Evolutionary conservation across 1,284 basidiomycete genomes (phyloP), one percentile per base, ranked within the genome.

Genomic region (Apiotrichum mycotoxinovorans): DNA sequence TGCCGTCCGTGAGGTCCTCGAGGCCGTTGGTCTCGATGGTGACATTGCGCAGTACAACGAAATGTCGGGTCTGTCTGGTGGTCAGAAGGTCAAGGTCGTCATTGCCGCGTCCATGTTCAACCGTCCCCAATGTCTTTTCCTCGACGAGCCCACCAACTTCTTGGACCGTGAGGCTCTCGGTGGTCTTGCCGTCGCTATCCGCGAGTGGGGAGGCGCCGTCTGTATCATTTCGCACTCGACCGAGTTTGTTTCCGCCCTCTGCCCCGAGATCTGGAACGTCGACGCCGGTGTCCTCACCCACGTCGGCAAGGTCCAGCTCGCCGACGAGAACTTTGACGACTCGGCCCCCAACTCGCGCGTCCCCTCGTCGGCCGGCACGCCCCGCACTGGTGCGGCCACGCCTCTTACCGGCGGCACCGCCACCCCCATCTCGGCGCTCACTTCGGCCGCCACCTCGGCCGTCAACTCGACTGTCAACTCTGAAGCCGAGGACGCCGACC

Each of bases 21-120:
- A 92, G 78, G 91, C 94, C 66, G 92, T 98, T 59, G 95, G 95
- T 51, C 82, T 98, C 49, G 92, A 98, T 78, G 95, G 93, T 46
- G 91, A 96, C 79, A 96, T 95, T 66, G 93, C 93, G 7, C 91
- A 95, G 76, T 96, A 96, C 79, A 95, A 96, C 74, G 93, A 96
- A 78, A 92, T 96, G 71, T 85, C 85, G 49, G 93, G 92, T 37
- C 79, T 93, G 52, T 91, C 88, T 23, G 91, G 91, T 76, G 90
- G 93, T 58, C 94, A 98, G 75, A 98, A 98, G 80, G 96, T 98
- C 79, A 98, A 98, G 80, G 85, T 96, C 46, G 92, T 95, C 66
- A 91, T 96, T 68, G 91, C 88, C 11, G 92, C 92, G 37, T 91
- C 91, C 73, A 81, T 97, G 60, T 96, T 93, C 90, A 93, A 93